Base-by-base conservation (phyloP, 495 filamentous ascomycete genomes). In the Aspergillus homomorphus region DNA sequence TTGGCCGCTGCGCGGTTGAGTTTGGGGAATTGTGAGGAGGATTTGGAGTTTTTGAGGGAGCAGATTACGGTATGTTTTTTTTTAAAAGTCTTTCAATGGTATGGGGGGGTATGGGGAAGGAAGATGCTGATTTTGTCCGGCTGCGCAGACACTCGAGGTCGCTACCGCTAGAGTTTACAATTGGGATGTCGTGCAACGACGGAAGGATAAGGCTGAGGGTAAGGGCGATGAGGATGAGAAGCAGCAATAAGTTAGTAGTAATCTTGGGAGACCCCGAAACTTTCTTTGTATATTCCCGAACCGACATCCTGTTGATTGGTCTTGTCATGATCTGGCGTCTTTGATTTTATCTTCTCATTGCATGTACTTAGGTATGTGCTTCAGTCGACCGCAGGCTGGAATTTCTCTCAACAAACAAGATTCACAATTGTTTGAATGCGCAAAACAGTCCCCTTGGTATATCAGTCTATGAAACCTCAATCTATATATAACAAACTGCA, bases 141-240 rank as follows among this genome's bases (percentile, higher is more conserved):
- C 16, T 18, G 28, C 63, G 18, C 63, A 96, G 90, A 98, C 94
- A 0, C 83, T 98, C 74, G 94, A 98, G 73, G 94, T 98, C 42
- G 94, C 94, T 14, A 92, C 91, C 18, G 94, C 94, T 20, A 80
- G 95, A 56, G 90, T 98, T n/a, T 98, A 98, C 71, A 98, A 98
- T 71, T 97, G 93, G 90, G 94, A 98, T 67, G 89, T 98, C 7
- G 89, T 90, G 33, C 86, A 95, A 80, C 89, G 93, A 73, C 78
- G 94, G 58, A 96, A 95, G 81, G 93, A 96, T 56, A 93, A 90
- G 71, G 82, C 80, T 18, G 87, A 88, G 4, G 77, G 73, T 8
- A 85, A 86, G 61, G 83, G 73, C 10, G 73, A 71, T 26, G 74
- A 76, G 10, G 68, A 63, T 15, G 64, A 69, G 38, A 61, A 57